Conservation (phyloP, 2,329 filamentous ascomycete genomes). For the Daldinia sp. region DNA sequence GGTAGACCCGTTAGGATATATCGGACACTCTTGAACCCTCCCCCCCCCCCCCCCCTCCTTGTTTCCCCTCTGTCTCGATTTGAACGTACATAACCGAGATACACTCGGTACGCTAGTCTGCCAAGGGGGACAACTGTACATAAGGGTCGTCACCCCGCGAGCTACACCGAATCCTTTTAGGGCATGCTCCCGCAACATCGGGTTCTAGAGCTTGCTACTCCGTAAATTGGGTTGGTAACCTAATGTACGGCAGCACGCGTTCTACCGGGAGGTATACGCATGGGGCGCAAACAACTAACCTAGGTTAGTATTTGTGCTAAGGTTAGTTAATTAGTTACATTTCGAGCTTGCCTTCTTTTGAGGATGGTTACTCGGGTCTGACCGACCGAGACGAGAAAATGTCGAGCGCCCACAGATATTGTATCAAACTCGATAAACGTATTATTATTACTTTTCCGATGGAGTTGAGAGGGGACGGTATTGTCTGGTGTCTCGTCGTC, state of each 20-base stretch:
- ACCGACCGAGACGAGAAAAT: constrained; percentile 21
- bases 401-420: not conserved
- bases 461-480: too few species aligned
- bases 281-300: not conserved
- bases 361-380: constrained; percentile 11
- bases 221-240: not conserved
- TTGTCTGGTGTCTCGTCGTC: too few species aligned
- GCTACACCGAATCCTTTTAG: constrained; percentile 29
- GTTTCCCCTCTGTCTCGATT: too few species aligned
- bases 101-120: not conserved
- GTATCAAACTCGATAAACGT: not conserved
- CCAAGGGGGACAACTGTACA: not conserved
- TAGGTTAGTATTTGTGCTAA: too few species aligned
- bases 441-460: not conserved
- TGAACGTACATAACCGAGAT: too few species aligned
- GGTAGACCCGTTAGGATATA: not conserved
- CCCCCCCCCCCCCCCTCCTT: not conserved
- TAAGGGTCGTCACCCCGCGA: constrained; percentile 19
- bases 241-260: not conserved
- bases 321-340: too few species aligned
- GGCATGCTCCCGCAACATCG: constrained; percentile 28
- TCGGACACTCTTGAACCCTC: too few species aligned
- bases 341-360: not conserved
- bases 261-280: not conserved
- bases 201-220: constrained; percentile 1